Evolutionary conservation across 345 rosid genomes (phyloP), one percentile per base, ranked within the genome.

Genomic region (Arabidopsis suecica): DNA sequence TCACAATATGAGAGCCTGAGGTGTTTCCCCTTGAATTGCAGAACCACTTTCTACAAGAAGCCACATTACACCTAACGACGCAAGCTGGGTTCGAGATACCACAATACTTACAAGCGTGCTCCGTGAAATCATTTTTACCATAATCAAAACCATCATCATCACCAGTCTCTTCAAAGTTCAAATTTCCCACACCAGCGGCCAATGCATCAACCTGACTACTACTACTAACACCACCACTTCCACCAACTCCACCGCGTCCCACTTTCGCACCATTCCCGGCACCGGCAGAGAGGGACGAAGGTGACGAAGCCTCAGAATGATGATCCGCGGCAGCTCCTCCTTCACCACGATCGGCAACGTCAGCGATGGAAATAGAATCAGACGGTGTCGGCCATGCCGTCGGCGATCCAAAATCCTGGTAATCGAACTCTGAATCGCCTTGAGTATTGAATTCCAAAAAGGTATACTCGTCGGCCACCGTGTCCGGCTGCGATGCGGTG

Each of bases 1-100:
- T 96, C 61, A 96, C 99, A 12, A 96, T 96, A 83, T 96, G 99
- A 55, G 99, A 96, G 36, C 99, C 99, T 0, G 98, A 96, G 28
- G 99, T 96, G 74, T 96, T 96, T 59, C 99, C 99, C 69, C 99
- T 86, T 5, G 99, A 96, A 82, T 96, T 96, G 72, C 99, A 96
- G 73, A 96, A 96, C 99, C 99, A 96, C 82, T 96, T 96, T 60
- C 99, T 83, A 75, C 99, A 96, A 0, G 99, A 96, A 9, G 99
- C 96, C 62, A 93, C 97, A 76, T 96, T 96, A 61, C 99, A 96
- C 78, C 99, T 84, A 37, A 89, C 99, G 40, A 96, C 99, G 49
- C 99, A 96, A 5, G 99, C 93, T 5, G 99, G 99, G 68, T 96
- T 96, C 14, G 99, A 87, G 74, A 93, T 96, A 38, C 99, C 99